Evolutionary conservation across 78 protist genomes (phyloP).

Genomic region (Dictyostelium capitatum): DNA sequence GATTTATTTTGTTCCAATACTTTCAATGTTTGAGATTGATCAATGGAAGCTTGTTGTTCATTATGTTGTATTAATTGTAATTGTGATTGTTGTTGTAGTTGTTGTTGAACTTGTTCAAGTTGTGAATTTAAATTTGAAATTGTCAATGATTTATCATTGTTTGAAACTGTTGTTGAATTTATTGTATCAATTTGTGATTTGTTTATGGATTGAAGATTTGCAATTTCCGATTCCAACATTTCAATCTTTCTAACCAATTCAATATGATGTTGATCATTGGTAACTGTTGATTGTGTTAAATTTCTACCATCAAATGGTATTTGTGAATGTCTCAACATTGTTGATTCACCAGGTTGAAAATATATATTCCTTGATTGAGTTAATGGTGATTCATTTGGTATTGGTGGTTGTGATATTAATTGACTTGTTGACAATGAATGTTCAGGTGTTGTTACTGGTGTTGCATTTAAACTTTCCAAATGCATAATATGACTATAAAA

Average conservation of each 20-base stretch:
- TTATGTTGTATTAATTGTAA: background rate
- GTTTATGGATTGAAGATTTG: background rate
- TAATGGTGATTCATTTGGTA: background rate
- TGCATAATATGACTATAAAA: background rate
- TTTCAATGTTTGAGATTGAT: background rate
- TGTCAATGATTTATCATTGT: background rate
- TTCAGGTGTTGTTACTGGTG: background rate
- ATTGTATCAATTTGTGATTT: background rate
- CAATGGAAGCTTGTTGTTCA: no score
- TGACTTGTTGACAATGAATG: no score
- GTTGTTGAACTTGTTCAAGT: background rate
- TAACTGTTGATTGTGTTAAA: conserved; percentile 12
- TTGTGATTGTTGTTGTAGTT: background rate
- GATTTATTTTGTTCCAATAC: conserved; percentile 8
- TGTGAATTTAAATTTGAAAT: background rate
- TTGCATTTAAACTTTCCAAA: conserved; percentile 2
- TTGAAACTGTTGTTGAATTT: background rate
- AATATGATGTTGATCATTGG: background rate
- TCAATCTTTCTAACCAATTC: conserved; percentile 1
- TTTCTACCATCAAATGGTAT: background rate
- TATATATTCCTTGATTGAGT: conserved; percentile 2
- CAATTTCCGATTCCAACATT: background rate
- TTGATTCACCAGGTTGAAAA: background rate
- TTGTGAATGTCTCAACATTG: background rate
- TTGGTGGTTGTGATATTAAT: background rate